A percentile compares a stretch with the other conserved stretches of the same genome.
These are phyloP conservation scores for Lachnellula hyalina DNA, from an alignment of 2,329 filamentous ascomycete genomes.

Conservation along the genomic window DNA sequence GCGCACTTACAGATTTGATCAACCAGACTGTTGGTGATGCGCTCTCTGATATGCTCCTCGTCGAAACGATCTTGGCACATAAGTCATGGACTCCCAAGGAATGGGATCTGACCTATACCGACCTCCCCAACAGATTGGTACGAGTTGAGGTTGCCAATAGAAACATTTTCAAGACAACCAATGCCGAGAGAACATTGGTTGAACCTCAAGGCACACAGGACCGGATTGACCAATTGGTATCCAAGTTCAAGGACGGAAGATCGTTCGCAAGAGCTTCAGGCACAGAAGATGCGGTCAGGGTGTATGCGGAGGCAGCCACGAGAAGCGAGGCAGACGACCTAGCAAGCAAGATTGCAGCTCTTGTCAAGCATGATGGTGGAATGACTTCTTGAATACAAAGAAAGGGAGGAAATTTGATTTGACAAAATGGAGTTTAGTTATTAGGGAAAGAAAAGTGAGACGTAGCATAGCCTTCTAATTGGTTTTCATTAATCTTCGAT, in stretches of 20 bases:
- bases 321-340: constrained; percentile 87
- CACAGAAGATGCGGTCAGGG: constrained; percentile 91
- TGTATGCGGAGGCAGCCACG: constrained; percentile 92
- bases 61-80: constrained; percentile 93
- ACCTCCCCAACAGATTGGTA: constrained; percentile 92
- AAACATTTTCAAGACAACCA: constrained; percentile 83
- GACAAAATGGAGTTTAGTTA: constrained; percentile 2
- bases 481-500: background rate
- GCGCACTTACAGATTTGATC: constrained; percentile 82
- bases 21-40: constrained; percentile 98
- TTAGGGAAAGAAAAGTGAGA: background rate
- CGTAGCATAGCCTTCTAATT: background rate
- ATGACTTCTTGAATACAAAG: constrained; percentile 1
- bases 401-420: constrained; percentile 2
- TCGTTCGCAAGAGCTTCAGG: constrained; percentile 90
- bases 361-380: constrained; percentile 21
- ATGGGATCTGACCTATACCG: constrained; percentile 88
- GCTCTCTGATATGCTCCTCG: constrained; percentile 89
- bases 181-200: constrained; percentile 84
- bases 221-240: constrained; percentile 80
- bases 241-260: constrained; percentile 84
- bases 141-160: constrained; percentile 86
- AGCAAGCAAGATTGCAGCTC: constrained; percentile 65
- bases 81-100: constrained; percentile 86
- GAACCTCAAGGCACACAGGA: constrained; percentile 74